Conservation (phyloP, 306 rosid genomes). For the Neltuma alba region DNA sequence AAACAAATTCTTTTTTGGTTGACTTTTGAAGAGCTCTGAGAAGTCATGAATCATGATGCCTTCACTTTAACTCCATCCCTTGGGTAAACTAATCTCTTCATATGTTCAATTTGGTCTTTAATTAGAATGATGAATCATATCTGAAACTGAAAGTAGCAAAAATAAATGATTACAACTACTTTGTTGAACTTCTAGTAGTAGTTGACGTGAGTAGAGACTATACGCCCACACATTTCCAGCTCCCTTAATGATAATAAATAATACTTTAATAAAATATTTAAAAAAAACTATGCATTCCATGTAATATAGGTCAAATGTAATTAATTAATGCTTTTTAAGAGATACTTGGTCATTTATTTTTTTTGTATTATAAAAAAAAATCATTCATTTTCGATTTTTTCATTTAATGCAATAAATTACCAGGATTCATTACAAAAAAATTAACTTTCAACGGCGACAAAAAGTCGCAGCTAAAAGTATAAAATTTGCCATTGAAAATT, state of each 20-base stretch:
- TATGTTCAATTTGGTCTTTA: background rate
- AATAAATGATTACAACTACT: background rate
- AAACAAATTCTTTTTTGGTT: background rate
- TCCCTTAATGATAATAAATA: background rate
- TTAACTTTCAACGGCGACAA: too few relatives aligned
- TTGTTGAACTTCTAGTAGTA: background rate
- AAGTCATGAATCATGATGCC: conserved; percentile 2
- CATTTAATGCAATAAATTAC: too few relatives aligned
- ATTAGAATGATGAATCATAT: background rate
- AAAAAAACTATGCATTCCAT: too few relatives aligned
- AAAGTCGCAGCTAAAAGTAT: too few relatives aligned
- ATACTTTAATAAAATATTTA: too few relatives aligned
- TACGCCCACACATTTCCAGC: background rate
- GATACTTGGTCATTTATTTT: too few relatives aligned
- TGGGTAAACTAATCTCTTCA: conserved; percentile 11
- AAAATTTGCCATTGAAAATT: too few relatives aligned
- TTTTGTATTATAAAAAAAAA: too few relatives aligned
- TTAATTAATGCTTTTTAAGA: too few relatives aligned
- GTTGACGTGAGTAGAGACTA: background rate
- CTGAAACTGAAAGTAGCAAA: background rate
- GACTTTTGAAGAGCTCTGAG: background rate
- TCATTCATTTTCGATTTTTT: too few relatives aligned
- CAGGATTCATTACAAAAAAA: too few relatives aligned
- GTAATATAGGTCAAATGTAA: too few relatives aligned
- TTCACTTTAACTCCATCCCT: background rate